Evolutionary conservation across 768 basidiomycete species (phyloP).

Genomic region (Trametes meyenii): DNA sequence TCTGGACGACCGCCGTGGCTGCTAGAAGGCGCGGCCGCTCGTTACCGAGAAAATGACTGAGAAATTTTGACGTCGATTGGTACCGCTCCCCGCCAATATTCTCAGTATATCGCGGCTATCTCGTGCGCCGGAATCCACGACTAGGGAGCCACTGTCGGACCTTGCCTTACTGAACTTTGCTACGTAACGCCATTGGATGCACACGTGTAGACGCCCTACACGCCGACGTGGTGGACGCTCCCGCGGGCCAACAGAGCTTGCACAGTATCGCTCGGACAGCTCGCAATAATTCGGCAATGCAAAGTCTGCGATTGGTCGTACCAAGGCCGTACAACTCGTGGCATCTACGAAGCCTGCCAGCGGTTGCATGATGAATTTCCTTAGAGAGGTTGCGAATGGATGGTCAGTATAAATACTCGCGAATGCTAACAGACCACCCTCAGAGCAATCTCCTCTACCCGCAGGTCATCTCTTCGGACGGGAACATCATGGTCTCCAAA

Average conservation of each 20-base stretch:
- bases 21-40: background rate
- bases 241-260: background rate
- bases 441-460: background rate
- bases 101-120: slow-evolving; percentile 2
- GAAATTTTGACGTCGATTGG: background rate
- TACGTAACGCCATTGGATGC: background rate
- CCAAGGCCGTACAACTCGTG: too few species aligned
- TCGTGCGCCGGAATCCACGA: background rate
- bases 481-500: slow-evolving; percentile 28
- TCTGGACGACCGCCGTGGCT: too few species aligned
- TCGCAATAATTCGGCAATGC: too few species aligned
- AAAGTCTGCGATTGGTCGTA: background rate
- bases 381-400: too few species aligned
- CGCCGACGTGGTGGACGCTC: slow-evolving; percentile 12
- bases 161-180: background rate
- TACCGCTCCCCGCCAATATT: background rate
- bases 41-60: slow-evolving; percentile 3
- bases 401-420: background rate
- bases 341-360: too few species aligned
- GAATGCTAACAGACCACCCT: too few species aligned
- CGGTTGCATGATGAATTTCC: too few species aligned
- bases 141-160: background rate
- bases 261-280: background rate
- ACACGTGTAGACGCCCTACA: background rate
- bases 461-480: background rate